phyloP scores from a whole-genome alignment of 805 yeast species.

The Ogataea paradorogensis region DNA sequence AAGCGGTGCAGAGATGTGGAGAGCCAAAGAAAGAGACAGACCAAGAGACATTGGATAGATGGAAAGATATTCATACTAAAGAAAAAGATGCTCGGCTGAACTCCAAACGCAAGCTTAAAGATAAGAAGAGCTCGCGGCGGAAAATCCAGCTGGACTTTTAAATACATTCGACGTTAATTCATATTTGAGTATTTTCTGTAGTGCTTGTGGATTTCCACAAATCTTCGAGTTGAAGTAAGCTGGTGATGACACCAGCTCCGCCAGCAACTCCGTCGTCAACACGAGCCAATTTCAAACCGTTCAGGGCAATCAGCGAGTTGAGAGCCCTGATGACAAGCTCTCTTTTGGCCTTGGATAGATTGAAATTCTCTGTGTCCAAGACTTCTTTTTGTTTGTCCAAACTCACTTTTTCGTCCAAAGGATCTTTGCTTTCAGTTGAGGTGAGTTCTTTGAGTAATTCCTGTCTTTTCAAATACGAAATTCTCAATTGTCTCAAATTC shows the following conservation, averaged over 20 bases:
- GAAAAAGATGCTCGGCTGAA: constrained; percentile 24
- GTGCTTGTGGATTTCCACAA: constrained; percentile 53
- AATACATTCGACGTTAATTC: constrained; percentile 6
- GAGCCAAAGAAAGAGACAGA: constrained; percentile 38
- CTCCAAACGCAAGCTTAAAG: constrained; percentile 21
- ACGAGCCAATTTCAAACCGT: constrained; percentile 57
- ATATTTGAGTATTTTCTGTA: constrained; percentile 2
- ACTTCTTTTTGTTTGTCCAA: constrained; percentile 29
- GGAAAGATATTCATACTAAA: constrained; percentile 35
- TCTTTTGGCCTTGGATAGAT: constrained; percentile 46
- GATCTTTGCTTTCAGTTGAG: constrained; percentile 34
- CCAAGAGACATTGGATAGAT: constrained; percentile 39
- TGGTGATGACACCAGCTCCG: constrained; percentile 78
- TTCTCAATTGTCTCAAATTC: constrained; percentile 52
- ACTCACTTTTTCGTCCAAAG: constrained; percentile 21
- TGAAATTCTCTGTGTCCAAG: constrained; percentile 39
- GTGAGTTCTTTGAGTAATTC: constrained; percentile 26
- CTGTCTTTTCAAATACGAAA: constrained; percentile 36
- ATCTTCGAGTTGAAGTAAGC: constrained; percentile 72
- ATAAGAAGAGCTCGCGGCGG: constrained; percentile 24
- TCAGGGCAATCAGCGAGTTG: constrained; percentile 73
- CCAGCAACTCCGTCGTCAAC: constrained; percentile 80
- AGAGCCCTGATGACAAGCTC: constrained; percentile 73
- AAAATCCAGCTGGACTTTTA: constrained; percentile 16
- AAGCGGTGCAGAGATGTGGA: constrained; percentile 39